phyloP scores from a whole-genome alignment of 1,139 yeast species.

The Schwanniomyces etchellsii region DNA sequence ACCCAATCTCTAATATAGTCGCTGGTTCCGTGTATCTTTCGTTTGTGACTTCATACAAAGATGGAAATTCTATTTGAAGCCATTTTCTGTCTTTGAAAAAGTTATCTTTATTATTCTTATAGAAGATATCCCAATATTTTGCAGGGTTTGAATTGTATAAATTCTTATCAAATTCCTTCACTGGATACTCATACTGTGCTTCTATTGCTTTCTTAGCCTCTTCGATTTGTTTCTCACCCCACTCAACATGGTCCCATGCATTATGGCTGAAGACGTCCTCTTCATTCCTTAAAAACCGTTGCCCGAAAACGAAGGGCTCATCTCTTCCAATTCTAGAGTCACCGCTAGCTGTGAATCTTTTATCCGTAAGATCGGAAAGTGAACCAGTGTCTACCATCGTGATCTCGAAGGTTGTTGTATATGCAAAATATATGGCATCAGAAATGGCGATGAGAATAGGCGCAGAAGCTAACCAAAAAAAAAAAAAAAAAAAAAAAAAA shows the following conservation, averaged over 20 bases:
- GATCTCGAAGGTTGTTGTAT: conserved; percentile 1
- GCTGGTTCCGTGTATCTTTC: conserved; percentile 59
- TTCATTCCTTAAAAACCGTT: conserved; percentile 63
- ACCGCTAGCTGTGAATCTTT: conserved; percentile 26
- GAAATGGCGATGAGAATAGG: background rate
- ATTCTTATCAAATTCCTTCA: conserved; percentile 75
- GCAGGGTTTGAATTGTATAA: conserved; percentile 83
- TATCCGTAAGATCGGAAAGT: conserved; percentile 1
- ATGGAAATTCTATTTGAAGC: conserved; percentile 92
- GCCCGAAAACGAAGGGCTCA: conserved; percentile 88
- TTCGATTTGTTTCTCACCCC: conserved; percentile 86
- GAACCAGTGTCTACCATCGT: background rate
- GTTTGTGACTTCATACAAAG: conserved; percentile 69
- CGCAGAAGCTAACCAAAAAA: background rate
- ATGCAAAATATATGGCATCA: background rate
- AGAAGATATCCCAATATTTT: conserved; percentile 91
- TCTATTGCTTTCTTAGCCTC: conserved; percentile 72
- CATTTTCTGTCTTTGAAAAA: conserved; percentile 96
- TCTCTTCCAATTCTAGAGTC: conserved; percentile 74
- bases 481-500: conserved; percentile 2
- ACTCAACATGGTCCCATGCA: conserved; percentile 98
- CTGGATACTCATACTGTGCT: conserved; percentile 77
- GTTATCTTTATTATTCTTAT: conserved; percentile 83
- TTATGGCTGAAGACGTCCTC: conserved; percentile 88
- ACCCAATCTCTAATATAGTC: conserved; percentile 86